Percentiles rank a stretch among this genome's conserved stretches.
Evolutionary conservation across 108 stramenopile genomes (phyloP).

Genomic region (Conticribra guillardii): DNA sequence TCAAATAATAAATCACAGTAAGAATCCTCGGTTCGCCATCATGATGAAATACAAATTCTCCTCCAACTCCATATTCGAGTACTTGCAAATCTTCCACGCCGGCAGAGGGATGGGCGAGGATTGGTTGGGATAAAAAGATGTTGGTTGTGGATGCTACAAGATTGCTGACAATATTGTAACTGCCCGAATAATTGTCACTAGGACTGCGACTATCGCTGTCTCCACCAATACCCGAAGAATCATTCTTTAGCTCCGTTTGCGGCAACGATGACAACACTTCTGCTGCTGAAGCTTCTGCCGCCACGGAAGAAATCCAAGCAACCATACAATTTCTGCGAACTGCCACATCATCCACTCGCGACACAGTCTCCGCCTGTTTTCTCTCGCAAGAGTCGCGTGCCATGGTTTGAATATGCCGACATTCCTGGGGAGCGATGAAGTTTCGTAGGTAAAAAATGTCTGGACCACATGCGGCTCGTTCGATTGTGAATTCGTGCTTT

Average conservation of each 20-base stretch:
- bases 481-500: slow-evolving; percentile 24
- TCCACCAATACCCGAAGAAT: too few species aligned
- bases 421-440: slow-evolving; percentile 43
- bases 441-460: slow-evolving; percentile 37
- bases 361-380: slow-evolving; percentile 31
- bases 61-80: slow-evolving; percentile 51
- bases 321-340: slow-evolving; percentile 18
- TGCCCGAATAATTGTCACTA: not conserved
- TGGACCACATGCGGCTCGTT: slow-evolving; percentile 39
- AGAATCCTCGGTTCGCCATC: slow-evolving; percentile 49
- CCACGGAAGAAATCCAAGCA: slow-evolving; percentile 24
- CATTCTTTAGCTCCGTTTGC: too few species aligned
- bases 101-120: slow-evolving; percentile 17
- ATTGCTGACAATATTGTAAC: slow-evolving; percentile 9
- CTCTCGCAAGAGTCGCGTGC: slow-evolving; percentile 10
- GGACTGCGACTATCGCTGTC: too few species aligned
- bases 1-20: slow-evolving; percentile 69
- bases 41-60: slow-evolving; percentile 62
- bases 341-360: slow-evolving; percentile 3
- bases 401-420: slow-evolving; percentile 13
- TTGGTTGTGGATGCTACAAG: slow-evolving; percentile 13
- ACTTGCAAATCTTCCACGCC: slow-evolving; percentile 61
- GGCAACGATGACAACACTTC: too few species aligned
- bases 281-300: too few species aligned
- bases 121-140: slow-evolving; percentile 11